Percentiles rank a stretch among this genome's conserved stretches.
Conservation (phyloP, 2,329 filamentous ascomycete genomes). For the Thelonectria blattea region DNA sequence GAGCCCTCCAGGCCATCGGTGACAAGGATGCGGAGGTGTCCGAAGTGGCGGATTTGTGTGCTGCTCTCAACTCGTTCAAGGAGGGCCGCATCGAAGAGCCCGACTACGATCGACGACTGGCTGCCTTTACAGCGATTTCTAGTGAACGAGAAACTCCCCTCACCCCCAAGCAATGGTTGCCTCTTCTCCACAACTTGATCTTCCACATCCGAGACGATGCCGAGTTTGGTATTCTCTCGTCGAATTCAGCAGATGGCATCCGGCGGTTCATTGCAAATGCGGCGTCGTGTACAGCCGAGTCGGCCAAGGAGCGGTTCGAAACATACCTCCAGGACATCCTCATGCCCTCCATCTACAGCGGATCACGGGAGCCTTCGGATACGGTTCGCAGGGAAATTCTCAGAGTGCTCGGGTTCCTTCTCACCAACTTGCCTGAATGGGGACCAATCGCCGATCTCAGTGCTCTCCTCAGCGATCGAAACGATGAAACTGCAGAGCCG, state of each 20-base stretch:
- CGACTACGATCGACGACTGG: constrained; percentile 82
- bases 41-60: constrained; percentile 72
- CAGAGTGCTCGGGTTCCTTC: constrained; percentile 77
- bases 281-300: constrained; percentile 46
- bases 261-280: constrained; percentile 76
- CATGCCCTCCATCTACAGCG: constrained; percentile 76
- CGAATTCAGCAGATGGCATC: constrained; percentile 81
- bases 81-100: constrained; percentile 78
- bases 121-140: constrained; percentile 77
- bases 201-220: constrained; percentile 87
- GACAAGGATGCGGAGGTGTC: constrained; percentile 64
- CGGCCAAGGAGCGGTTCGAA: constrained; percentile 54
- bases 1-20: constrained; percentile 75
- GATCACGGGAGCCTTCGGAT: constrained; percentile 80
- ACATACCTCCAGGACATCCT: constrained; percentile 68
- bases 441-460: constrained; percentile 75
- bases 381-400: constrained; percentile 84
- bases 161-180: constrained; percentile 79
- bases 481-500: constrained; percentile 68
- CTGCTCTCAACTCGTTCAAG: constrained; percentile 81
- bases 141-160: constrained; percentile 64
- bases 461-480: constrained; percentile 63
- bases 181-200: constrained; percentile 86
- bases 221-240: constrained; percentile 81
- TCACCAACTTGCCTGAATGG: constrained; percentile 74